phyloP scores from a whole-genome alignment of 202 grass and related monocot genomes.

The Bolboschoenoplectus hybrid region DNA sequence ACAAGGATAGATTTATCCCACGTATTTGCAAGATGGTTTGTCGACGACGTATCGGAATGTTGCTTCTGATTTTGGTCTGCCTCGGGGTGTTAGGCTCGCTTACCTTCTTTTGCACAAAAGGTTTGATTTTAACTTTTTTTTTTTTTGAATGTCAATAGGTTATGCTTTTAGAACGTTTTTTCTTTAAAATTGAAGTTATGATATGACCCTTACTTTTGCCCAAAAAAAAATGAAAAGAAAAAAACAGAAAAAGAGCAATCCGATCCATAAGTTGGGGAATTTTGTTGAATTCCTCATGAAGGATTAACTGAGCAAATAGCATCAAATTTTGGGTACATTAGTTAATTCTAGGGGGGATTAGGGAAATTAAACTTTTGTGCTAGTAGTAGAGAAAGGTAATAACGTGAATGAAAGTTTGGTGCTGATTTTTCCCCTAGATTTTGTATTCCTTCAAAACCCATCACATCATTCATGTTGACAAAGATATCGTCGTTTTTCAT shows the following conservation, averaged over 20 bases:
- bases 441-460: not conserved
- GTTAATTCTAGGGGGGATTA: not conserved
- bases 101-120: constrained; percentile 46
- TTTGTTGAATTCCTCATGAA: not conserved
- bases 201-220: not conserved
- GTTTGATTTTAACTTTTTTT: constrained; percentile 26
- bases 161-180: not conserved
- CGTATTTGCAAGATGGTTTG: constrained; percentile 47
- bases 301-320: not conserved
- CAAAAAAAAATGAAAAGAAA: not conserved
- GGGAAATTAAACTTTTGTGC: not conserved
- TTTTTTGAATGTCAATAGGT: not conserved
- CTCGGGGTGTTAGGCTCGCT: constrained; percentile 44
- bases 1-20: constrained; percentile 42
- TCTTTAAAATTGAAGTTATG: not conserved
- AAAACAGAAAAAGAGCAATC: not conserved
- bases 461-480: not conserved
- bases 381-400: not conserved
- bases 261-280: not conserved
- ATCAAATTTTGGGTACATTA: not conserved
- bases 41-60: constrained; percentile 44
- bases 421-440: not conserved
- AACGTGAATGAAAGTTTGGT: not conserved
- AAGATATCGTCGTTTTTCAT: not conserved
- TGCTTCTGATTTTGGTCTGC: constrained; percentile 44